Evolutionary conservation across 371 early-diverging fungal genomes (phyloP), one percentile per base, ranked within the genome.

Genomic region (Lichtheimia corymbifera): DNA sequence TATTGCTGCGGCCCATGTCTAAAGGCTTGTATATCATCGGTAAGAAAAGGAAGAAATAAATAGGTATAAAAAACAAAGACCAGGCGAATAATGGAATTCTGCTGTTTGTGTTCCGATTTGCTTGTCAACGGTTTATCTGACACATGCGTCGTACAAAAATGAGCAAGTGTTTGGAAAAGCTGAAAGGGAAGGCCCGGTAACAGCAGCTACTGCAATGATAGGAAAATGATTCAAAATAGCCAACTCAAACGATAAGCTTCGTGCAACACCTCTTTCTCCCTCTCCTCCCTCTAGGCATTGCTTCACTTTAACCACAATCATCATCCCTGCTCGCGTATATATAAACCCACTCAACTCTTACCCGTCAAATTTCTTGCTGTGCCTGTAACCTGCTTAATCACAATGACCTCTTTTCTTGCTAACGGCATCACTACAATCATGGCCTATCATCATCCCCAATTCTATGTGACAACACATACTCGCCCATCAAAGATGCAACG

Each of bases 101-200:
- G 47, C 47, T 47, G 47, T 47, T 47, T 35, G 47, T 22, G 47
- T 47, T 47, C 47, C 47, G 47, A 22, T 47, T 47, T n/a, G n/a
- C 47, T 47, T n/a, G 22, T 35, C 35, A 22, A 22, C 18, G 47
- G 3, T 47, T 47, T 47, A 47, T 47, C 47, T 47, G 47, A 22
- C 47, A 18, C 22, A 47, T 22, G 47, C 47, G 47, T 47, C 12
- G 47, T n/a, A 47, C 47, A 47, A 22, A 17, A 18, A 47, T 47
- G n/a, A 47, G n/a, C 47, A 47, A 22, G 47, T 18, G 22, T 47
- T 22, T 47, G 22, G 22, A 47, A 47, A 18, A 18, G 47, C 47
- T 47, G 47, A 22, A 47, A 47, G 47, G 22, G 22, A 47, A n/a
- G 47, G 47, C 5, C 22, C 22, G 18, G 22, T 47, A 18, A 47